phyloP scores from a whole-genome alignment of 73 alveolate species.

The Tetrahymena borealis region DNA sequence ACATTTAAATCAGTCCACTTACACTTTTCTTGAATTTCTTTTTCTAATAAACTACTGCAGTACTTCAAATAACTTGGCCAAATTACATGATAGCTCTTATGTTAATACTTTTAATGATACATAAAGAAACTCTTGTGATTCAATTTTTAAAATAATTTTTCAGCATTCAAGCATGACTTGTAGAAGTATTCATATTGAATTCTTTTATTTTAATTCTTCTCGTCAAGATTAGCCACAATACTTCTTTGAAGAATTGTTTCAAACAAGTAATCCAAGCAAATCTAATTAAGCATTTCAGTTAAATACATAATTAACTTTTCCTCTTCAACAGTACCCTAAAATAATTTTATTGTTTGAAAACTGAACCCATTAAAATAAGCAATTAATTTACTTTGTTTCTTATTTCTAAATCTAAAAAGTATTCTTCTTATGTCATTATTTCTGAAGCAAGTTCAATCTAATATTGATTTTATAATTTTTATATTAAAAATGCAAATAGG shows the following conservation, averaged over 20 bases:
- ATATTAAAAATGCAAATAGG: no score
- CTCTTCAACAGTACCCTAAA: background rate
- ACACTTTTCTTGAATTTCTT: background rate
- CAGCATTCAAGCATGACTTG: background rate
- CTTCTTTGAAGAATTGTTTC: background rate
- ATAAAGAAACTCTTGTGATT: background rate
- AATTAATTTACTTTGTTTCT: background rate
- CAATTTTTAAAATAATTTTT: background rate
- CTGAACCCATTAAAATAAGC: background rate
- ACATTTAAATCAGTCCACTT: background rate
- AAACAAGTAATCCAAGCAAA: background rate
- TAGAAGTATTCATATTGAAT: background rate
- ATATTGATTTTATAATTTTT: no score
- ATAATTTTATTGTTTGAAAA: background rate
- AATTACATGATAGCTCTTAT: background rate
- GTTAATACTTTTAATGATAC: background rate
- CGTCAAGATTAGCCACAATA: background rate
- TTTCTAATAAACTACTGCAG: background rate
- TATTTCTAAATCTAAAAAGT: background rate
- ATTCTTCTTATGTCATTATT: background rate
- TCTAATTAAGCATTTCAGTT: background rate
- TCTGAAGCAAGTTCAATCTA: background rate
- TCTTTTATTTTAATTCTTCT: background rate
- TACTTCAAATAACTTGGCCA: background rate
- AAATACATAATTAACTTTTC: background rate